These are phyloP conservation scores for Paraurostyla sp. DNA, from an alignment of 73 alveolate species.

Conservation along the genomic window DNA sequence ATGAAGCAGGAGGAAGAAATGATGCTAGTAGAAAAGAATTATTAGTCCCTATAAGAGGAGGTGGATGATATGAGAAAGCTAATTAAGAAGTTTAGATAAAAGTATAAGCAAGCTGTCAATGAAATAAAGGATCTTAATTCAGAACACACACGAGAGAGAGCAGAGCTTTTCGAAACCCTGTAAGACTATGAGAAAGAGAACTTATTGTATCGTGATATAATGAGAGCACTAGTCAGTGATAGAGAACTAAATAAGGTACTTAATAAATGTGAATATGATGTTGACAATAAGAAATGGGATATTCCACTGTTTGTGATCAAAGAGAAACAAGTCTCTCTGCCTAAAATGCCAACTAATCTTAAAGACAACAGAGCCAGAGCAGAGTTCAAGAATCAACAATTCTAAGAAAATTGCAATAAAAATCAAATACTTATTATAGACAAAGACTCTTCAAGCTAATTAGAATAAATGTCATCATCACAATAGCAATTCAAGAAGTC, in stretches of 20 bases:
- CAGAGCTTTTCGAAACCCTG: slow-evolving; percentile 86
- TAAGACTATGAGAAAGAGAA: slow-evolving; percentile 85
- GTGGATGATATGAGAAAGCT: slow-evolving; percentile 81
- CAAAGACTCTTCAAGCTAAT: background rate
- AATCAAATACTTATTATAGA: background rate
- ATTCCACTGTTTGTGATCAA: slow-evolving; percentile 41
- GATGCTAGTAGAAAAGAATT: slow-evolving; percentile 79
- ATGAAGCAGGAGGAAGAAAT: slow-evolving; percentile 82
- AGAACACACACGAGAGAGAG: slow-evolving; percentile 90
- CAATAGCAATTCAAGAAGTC: no score
- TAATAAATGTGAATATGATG: slow-evolving; percentile 34
- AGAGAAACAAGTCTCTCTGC: background rate
- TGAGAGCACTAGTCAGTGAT: slow-evolving; percentile 10
- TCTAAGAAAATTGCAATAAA: background rate
- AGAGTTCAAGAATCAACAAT: background rate
- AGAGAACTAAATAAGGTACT: slow-evolving; percentile 46
- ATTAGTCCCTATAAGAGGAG: slow-evolving; percentile 80
- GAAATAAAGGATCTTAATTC: slow-evolving; percentile 92
- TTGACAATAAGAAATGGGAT: slow-evolving; percentile 56
- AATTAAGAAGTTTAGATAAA: slow-evolving; percentile 62
- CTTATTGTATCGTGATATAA: slow-evolving; percentile 80
- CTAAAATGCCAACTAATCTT: slow-evolving; percentile 48
- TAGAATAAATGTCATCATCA: no score
- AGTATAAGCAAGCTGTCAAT: slow-evolving; percentile 72
- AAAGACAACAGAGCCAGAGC: background rate